Conservation (phyloP, 2,329 filamentous ascomycete species). For the Neospermospora avenae region DNA sequence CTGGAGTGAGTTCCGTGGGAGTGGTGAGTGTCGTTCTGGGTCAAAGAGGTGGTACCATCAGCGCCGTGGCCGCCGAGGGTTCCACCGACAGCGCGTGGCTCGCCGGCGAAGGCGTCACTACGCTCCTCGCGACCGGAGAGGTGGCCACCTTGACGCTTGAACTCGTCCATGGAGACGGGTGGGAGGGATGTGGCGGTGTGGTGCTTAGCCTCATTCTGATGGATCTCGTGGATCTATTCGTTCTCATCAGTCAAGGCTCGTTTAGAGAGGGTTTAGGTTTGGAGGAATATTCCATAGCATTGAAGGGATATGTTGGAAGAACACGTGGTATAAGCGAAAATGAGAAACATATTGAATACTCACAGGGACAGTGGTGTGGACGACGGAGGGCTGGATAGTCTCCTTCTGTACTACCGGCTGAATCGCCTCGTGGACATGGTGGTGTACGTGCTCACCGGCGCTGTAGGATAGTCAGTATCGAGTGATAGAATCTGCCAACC, state of each 20-base stretch:
- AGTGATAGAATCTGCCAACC: too few species aligned
- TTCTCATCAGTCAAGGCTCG: too few species aligned
- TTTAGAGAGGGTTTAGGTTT: too few species aligned
- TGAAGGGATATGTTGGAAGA: too few species aligned
- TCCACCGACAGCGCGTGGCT: conserved; percentile 47
- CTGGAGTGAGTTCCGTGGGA: conserved; percentile 1
- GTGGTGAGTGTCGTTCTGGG: conserved; percentile 22
- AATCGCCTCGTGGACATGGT: conserved; percentile 48
- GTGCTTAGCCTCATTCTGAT: conserved; percentile 64
- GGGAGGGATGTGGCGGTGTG: conserved; percentile 64
- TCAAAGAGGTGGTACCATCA: conserved; percentile 29
- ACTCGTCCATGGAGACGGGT: conserved; percentile 62
- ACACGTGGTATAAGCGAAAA: too few species aligned
- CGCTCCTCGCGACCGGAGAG: conserved; percentile 53
- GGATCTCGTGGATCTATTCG: conserved; percentile 60
- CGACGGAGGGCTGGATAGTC: conserved; percentile 61
- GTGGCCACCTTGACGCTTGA: conserved; percentile 50
- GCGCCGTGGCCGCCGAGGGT: conserved; percentile 32
- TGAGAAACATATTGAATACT: too few species aligned
- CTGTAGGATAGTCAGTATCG: too few species aligned
- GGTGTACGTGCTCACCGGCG: conserved; percentile 61
- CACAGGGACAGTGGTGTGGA: conserved; percentile 66
- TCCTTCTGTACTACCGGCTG: conserved; percentile 71
- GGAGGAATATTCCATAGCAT: too few species aligned
- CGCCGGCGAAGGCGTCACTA: conserved; percentile 59